These are phyloP conservation scores for Warburgia ugandensis DNA, from an alignment of 164 flowering plant genomes.

Conservation along the genomic window DNA sequence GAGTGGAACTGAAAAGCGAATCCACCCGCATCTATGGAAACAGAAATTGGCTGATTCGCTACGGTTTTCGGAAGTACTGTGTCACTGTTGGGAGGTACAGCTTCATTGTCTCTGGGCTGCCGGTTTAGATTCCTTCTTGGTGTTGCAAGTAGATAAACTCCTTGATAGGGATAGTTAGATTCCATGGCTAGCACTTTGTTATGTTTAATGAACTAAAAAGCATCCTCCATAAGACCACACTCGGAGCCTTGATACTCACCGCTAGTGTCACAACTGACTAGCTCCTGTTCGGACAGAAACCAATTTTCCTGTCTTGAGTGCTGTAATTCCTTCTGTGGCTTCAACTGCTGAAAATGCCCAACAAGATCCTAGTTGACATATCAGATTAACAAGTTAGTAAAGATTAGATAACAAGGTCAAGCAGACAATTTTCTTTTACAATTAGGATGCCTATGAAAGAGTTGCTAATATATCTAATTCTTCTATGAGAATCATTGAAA, in stretches of 20 bases:
- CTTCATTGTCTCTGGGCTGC: too few species aligned
- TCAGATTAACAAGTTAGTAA: too few species aligned
- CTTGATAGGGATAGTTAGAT: conserved; percentile 20
- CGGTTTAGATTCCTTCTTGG: conserved; percentile 3
- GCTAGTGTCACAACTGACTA: conserved; percentile 22
- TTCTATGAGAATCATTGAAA: neutral
- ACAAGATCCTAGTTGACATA: conserved; percentile 18
- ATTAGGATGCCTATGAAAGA: neutral
- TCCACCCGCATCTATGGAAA: conserved; percentile 6
- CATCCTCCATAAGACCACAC: conserved; percentile 24
- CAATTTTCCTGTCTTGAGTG: conserved; percentile 19
- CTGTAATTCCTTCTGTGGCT: conserved; percentile 23
- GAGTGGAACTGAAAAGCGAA: conserved; percentile 9
- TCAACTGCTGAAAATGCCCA: conserved; percentile 37
- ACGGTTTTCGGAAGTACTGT: conserved; percentile 4
- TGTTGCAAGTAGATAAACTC: conserved; percentile 16
- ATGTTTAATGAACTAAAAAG: conserved; percentile 18
- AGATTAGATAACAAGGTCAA: too few species aligned
- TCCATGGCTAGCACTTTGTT: conserved; percentile 13
- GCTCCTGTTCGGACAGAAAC: conserved; percentile 30
- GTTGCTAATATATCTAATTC: neutral
- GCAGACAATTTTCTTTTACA: neutral
- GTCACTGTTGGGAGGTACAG: too few species aligned
- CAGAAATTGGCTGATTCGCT: conserved; percentile 9
- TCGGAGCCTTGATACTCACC: conserved; percentile 11